phyloP scores from a whole-genome alignment of 164 flowering plant genomes.

The Houttuynia cordata region DNA sequence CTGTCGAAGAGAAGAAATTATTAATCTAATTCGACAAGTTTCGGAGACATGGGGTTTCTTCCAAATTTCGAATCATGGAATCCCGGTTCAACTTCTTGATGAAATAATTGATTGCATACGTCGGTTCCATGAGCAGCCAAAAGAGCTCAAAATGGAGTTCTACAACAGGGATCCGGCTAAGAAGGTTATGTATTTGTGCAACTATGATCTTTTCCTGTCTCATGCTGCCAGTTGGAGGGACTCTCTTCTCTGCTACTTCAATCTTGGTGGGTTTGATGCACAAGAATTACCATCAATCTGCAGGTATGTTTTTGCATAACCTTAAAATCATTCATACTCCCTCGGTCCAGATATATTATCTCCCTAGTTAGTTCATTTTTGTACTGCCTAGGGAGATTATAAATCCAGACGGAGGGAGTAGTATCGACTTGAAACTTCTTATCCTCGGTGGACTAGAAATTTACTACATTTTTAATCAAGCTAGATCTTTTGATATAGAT shows the following conservation, averaged over 20 bases:
- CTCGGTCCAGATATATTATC: too few species aligned
- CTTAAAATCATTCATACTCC: too few species aligned
- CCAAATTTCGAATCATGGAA: constrained; percentile 42
- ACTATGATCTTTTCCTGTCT: constrained; percentile 18
- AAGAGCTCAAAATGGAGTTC: constrained; percentile 21
- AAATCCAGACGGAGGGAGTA: too few species aligned
- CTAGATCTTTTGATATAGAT: too few species aligned
- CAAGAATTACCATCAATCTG: constrained; percentile 22
- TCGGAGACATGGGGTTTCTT: constrained; percentile 39
- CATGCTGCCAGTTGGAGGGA: constrained; percentile 29
- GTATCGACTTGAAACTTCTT: too few species aligned
- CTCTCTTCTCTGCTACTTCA: constrained; percentile 9
- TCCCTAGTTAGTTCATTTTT: too few species aligned
- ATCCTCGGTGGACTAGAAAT: too few species aligned
- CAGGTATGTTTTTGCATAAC: constrained; percentile 15
- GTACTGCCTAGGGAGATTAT: too few species aligned
- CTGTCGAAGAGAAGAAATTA: constrained; percentile 10
- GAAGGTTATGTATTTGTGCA: constrained; percentile 15
- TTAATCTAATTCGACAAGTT: constrained; percentile 20
- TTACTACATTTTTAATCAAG: too few species aligned
- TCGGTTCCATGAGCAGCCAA: constrained; percentile 27
- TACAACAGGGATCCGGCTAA: constrained; percentile 19
- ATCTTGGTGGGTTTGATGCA: constrained; percentile 12
- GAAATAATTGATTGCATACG: constrained; percentile 25
- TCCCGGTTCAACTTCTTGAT: constrained; percentile 22